These are phyloP conservation scores for Madurella fahalii DNA, from an alignment of 2,329 filamentous ascomycete genomes.

Conservation along the genomic window DNA sequence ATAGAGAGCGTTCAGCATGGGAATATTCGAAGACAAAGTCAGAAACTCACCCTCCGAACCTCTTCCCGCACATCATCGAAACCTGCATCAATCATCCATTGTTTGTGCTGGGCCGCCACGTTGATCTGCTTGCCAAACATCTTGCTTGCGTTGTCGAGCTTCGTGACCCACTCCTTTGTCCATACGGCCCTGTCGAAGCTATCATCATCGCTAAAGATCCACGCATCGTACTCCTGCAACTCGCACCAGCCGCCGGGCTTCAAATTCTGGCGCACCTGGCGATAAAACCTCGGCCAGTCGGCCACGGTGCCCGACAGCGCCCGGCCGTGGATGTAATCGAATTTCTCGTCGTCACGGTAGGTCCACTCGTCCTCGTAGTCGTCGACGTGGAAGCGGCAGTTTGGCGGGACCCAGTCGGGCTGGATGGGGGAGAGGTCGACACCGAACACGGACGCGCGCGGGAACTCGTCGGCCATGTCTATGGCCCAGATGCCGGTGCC, in stretches of 20 bases:
- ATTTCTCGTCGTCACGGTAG: conserved; percentile 41
- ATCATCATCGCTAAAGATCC: conserved; percentile 47
- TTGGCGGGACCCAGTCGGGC: conserved; percentile 52
- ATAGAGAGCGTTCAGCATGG: neutral
- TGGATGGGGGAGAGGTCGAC: conserved; percentile 58
- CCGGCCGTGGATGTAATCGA: conserved; percentile 56
- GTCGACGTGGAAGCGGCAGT: conserved; percentile 58
- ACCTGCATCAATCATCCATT: conserved; percentile 22
- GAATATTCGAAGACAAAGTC: neutral
- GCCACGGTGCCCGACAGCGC: conserved; percentile 16
- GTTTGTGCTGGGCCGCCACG: conserved; percentile 33
- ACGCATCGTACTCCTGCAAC: conserved; percentile 20
- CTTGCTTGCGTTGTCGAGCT: conserved; percentile 34
- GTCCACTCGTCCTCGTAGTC: conserved; percentile 49
- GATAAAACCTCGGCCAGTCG: conserved; percentile 20
- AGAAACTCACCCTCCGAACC: conserved; percentile 24
- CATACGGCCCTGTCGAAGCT: conserved; percentile 35
- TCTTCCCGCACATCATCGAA: conserved; percentile 19
- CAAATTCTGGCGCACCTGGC: conserved; percentile 14
- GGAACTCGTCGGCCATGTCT: conserved; percentile 50
- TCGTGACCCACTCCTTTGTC: conserved; percentile 38
- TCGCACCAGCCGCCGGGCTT: conserved; percentile 22
- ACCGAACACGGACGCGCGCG: conserved; percentile 38
- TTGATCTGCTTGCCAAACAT: conserved; percentile 39
- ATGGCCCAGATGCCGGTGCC: conserved; percentile 62